Percentiles rank a stretch among this genome's conserved stretches.
Evolutionary conservation across 306 rosid genomes (phyloP).

Genomic region (Prosopis cineraria): DNA sequence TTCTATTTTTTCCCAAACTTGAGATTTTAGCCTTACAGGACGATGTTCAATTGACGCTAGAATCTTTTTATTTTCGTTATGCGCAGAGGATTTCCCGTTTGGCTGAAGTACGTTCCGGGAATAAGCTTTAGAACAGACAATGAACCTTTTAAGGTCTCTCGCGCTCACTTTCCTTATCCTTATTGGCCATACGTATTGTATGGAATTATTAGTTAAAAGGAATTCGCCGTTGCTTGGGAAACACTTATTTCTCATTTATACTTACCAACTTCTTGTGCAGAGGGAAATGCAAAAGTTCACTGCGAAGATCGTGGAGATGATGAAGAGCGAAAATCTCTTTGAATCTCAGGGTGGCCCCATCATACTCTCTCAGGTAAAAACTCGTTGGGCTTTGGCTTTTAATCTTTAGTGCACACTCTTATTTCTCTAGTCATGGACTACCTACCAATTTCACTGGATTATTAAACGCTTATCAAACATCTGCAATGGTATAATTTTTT

Average conservation of each 20-base stretch:
- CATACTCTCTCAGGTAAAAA: conserved; percentile 89
- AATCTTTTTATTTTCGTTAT: conserved; percentile 16
- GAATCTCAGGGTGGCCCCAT: conserved; percentile 99
- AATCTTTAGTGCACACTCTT: neutral
- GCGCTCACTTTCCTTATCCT: conserved; percentile 10
- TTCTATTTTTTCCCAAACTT: neutral
- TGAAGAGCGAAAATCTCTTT: conserved; percentile 85
- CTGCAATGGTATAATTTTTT: neutral
- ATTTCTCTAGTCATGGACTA: conserved; percentile 21
- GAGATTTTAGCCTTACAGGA: conserved; percentile 15
- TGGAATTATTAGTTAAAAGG: neutral
- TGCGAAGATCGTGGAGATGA: conserved; percentile 91
- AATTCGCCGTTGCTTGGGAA: neutral
- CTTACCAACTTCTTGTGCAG: conserved; percentile 52
- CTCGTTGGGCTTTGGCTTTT: conserved; percentile 7
- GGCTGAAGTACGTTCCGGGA: conserved; percentile 98
- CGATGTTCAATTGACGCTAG: neutral
- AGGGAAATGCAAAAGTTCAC: conserved; percentile 96
- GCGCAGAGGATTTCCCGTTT: conserved; percentile 96
- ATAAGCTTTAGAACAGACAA: conserved; percentile 98
- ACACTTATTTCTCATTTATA: conserved; percentile 22
- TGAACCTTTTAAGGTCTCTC: conserved; percentile 90
- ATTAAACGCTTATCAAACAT: neutral
- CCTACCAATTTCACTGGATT: conserved; percentile 9
- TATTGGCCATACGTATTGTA: conserved; percentile 5